These are phyloP conservation scores for Salvia miltiorrhiza DNA, from an alignment of 257 asterid species.

Conservation along the genomic window DNA sequence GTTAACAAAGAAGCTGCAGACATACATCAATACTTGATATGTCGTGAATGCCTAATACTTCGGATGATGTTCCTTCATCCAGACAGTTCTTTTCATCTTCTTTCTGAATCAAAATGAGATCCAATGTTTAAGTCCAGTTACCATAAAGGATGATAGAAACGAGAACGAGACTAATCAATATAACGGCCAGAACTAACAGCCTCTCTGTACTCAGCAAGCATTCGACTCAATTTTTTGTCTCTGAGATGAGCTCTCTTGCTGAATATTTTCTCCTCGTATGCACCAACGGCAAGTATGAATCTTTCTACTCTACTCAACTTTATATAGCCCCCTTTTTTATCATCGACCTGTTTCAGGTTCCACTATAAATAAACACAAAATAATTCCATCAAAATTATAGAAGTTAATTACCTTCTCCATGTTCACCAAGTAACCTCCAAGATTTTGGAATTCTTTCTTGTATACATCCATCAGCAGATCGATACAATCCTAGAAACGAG, in stretches of 20 bases:
- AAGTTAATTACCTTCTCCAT: constrained; percentile 32
- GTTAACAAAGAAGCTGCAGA: background rate
- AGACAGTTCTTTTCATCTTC: constrained; percentile 1
- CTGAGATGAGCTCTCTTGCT: constrained; percentile 35
- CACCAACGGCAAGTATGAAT: constrained; percentile 45
- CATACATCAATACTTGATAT: constrained; percentile 14
- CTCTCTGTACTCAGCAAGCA: constrained; percentile 21
- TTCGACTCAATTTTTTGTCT: constrained; percentile 29
- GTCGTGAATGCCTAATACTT: background rate
- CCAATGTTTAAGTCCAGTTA: background rate
- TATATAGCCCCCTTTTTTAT: constrained; percentile 30
- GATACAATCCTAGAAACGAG: constrained; percentile 39
- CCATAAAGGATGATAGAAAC: background rate
- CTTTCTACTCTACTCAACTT: constrained; percentile 46
- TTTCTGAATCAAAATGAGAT: constrained; percentile 20
- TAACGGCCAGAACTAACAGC: constrained; percentile 28
- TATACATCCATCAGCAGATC: constrained; percentile 53
- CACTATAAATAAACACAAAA: background rate
- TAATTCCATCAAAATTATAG: background rate
- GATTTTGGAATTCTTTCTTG: constrained; percentile 42
- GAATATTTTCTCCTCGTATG: constrained; percentile 56
- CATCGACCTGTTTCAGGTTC: constrained; percentile 29
- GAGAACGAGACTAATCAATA: background rate
- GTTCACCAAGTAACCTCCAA: constrained; percentile 67
- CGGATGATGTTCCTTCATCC: constrained; percentile 15